These are phyloP conservation scores for Termitomyces sp. DNA, from an alignment of 768 basidiomycete species.

Conservation along the genomic window DNA sequence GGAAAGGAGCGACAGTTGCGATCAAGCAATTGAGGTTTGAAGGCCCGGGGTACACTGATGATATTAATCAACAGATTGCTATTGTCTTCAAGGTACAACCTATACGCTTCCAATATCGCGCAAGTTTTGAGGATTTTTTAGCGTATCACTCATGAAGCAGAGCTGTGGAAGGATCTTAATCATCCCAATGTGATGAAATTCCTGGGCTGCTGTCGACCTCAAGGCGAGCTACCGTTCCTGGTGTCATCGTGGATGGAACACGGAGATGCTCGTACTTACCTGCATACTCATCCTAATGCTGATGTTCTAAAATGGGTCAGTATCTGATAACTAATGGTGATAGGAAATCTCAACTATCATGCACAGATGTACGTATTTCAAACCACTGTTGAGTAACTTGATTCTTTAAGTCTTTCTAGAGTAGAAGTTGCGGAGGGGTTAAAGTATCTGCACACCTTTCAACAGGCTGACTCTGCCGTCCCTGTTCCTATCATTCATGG, in stretches of 20 bases:
- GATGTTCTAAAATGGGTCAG: neutral
- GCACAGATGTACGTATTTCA: neutral
- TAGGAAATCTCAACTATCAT: neutral
- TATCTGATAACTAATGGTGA: neutral
- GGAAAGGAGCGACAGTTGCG: neutral
- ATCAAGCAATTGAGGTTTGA: neutral
- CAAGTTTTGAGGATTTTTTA: neutral
- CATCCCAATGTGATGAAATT: neutral
- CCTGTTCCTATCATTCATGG: slow-evolving; percentile 2
- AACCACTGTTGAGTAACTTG: neutral
- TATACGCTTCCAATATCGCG: neutral
- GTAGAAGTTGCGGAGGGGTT: slow-evolving; percentile 1
- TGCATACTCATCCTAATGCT: neutral
- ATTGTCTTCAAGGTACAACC: neutral
- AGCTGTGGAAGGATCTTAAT: neutral
- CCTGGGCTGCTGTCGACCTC: neutral
- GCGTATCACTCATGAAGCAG: slow-evolving; percentile 1
- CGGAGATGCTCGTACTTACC: neutral
- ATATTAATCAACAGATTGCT: neutral
- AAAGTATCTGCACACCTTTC: slow-evolving; percentile 2
- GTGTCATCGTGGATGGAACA: neutral
- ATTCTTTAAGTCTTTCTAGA: neutral
- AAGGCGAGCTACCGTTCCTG: neutral
- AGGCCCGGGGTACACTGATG: neutral
- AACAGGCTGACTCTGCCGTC: neutral